Evolutionary conservation across 2,329 filamentous ascomycete species (phyloP), one percentile per base, ranked within the genome.

Genomic region (Hypoxylon sp.): DNA sequence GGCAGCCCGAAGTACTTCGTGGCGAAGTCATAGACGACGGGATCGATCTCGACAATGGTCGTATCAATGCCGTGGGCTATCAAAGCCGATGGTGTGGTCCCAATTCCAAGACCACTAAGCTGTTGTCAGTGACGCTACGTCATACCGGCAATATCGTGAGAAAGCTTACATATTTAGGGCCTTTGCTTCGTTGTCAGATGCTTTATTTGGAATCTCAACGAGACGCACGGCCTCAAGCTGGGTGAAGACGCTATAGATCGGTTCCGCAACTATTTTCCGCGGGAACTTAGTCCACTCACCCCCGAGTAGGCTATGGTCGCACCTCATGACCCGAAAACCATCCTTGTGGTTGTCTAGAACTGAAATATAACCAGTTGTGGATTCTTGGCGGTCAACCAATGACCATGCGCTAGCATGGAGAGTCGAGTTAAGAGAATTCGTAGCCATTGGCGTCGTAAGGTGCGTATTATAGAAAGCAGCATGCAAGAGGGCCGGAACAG

Each of bases 161-260:
- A 89, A n/a, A 55, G 31, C 90, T 86, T 84, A 94, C 92, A 99
- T 92, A 59, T 97, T 92, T 3, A 98, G 85, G 1, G 95, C 95
- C 54, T 88, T 92, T 50, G 92, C 92, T 66, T 92, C 83, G n/a
- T 81, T 81, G 73, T 95, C 92, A 1, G 81, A 82, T 57, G 84
- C 80, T 13, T 80, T 81, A 31, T 85, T 83, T 3, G 85, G 81
- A 0, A 84, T 84, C 73, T 96, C 85, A 25, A 97, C 85, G 33
- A 99, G 86, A 22, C 96, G 89, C 6, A 98, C 91, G 2, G 95
- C 94, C 79, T 99, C 96, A 1, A 99, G 88, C 86, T 97, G 97
- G 27, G 93, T 91, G 79, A 99, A 99, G n/a, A 98, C 92, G 8
- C 93, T 91, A 78, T 98, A 99, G 62, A 99, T 93, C 0, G 95